Evolutionary conservation across 768 basidiomycete genomes (phyloP).

Genomic region (Termitomyces sp.): DNA sequence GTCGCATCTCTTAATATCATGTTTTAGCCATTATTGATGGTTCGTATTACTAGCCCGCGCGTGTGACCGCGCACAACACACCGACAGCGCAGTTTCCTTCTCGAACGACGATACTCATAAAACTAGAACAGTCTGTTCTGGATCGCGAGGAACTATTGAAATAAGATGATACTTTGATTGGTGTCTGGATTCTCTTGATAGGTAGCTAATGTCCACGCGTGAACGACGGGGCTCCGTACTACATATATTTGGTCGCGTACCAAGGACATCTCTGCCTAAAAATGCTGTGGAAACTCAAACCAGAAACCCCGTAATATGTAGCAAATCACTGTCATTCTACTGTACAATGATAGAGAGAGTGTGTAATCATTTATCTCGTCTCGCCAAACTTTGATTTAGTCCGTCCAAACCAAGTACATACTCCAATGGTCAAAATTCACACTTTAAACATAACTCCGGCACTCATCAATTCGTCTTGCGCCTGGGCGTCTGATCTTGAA

Average conservation of each 20-base stretch:
- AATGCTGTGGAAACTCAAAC: not conserved
- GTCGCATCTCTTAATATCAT: slow-evolving; percentile 25
- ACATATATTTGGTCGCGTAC: not conserved
- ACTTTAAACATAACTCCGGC: slow-evolving; percentile 55
- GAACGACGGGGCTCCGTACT: not conserved
- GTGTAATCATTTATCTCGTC: not conserved
- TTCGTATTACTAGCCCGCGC: slow-evolving; percentile 57
- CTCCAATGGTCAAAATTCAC: slow-evolving; percentile 52
- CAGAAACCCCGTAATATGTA: no score
- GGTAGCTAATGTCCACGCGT: no score
- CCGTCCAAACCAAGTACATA: not conserved
- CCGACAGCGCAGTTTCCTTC: slow-evolving; percentile 75
- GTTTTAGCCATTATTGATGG: not conserved
- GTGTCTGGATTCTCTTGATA: slow-evolving; percentile 17
- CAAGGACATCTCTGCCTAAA: not conserved
- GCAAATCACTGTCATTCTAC: no score
- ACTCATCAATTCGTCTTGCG: slow-evolving; percentile 74
- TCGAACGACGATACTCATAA: slow-evolving; percentile 95
- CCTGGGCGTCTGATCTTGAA: slow-evolving; percentile 68
- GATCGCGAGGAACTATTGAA: slow-evolving; percentile 92
- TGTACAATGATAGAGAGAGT: no score
- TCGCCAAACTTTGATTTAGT: not conserved
- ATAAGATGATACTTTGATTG: slow-evolving; percentile 4
- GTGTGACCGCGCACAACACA: slow-evolving; percentile 94
- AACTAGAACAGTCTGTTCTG: slow-evolving; percentile 88